These are phyloP conservation scores for Ceratocystis alfenasii DNA, from an alignment of 2,329 filamentous ascomycete species.

Conservation along the genomic window DNA sequence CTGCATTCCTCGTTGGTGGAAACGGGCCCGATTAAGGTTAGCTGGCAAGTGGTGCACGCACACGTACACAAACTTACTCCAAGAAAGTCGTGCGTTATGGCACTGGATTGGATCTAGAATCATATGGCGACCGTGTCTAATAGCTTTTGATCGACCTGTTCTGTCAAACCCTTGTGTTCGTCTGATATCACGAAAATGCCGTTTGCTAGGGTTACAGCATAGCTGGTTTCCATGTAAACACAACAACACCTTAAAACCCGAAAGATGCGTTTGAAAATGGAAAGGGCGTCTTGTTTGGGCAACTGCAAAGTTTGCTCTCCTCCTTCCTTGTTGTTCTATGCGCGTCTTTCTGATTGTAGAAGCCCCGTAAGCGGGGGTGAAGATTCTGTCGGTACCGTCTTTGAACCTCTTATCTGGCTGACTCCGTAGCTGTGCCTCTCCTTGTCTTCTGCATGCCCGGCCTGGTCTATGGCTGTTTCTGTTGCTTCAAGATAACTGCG, in stretches of 20 bases:
- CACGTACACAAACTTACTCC: background rate
- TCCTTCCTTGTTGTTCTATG: background rate
- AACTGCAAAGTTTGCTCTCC: background rate
- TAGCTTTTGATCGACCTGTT: background rate
- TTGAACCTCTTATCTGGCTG: background rate
- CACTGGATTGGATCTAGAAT: too few relatives aligned
- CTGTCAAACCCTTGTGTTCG: background rate
- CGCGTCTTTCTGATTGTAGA: background rate
- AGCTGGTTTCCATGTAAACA: background rate
- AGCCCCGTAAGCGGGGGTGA: background rate
- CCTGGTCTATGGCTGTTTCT: background rate
- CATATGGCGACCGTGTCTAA: background rate
- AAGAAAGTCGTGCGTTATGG: background rate
- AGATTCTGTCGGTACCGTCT: background rate
- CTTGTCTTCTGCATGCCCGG: background rate
- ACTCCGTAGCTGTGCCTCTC: background rate
- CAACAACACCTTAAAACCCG: background rate
- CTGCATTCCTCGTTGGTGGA: constrained; percentile 1
- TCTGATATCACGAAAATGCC: background rate
- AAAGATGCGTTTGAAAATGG: background rate
- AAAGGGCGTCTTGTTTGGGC: background rate
- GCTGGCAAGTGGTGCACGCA: background rate
- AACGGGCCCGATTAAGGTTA: background rate
- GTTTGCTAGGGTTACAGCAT: background rate
- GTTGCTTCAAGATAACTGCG: background rate